Evolutionary conservation across 345 rosid genomes (phyloP), one percentile per base, ranked within the genome.

Genomic region (Pseudoturritis turrita): DNA sequence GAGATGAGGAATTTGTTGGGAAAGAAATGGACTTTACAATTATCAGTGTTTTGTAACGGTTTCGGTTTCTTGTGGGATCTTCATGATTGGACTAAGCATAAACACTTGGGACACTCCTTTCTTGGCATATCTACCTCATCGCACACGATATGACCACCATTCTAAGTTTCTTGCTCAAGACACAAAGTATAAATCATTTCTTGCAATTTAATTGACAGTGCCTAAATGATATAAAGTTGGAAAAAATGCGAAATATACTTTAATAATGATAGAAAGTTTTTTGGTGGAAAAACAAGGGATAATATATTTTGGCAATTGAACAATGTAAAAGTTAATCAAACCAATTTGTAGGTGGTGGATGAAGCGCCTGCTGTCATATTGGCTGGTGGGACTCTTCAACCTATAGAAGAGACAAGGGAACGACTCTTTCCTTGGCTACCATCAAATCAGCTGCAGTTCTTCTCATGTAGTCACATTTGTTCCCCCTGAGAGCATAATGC

Each of bases 361-460:
- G 87, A 91, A 79, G 91, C 92, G 47, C 97, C 75, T 60, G 91
- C 97, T 55, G 89, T 94, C 67, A 67, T 94, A 72, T 75, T 91
- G 78, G 96, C 96, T 0, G 98, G 98, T 40, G 98, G 97, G 64
- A 94, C 98, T 73, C 85, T 94, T 79, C 97, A 94, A 77, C 98
- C 98, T 52, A 81, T 94, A 51, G 96, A 91, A 85, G 97, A 89
- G 80, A 88, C 96, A 53, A 89, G 95, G 77, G 97, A 88, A 70
- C 82, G 96, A 35, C 97, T 91, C 66, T 91, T 94, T 78, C 96
- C 98, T 12, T 77, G 92, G 88, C 75, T 94, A 77, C 87, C 88
- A 50, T 72, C 68, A 22, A 79, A 84, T 72, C 83, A 83, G 71
- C 79, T 89, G 68, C 87, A 85, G 66, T 89, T 94, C 83, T 91